Evolutionary conservation across 768 basidiomycete genomes (phyloP), one percentile per base, ranked within the genome.

Genomic region (Pholiota molesta): DNA sequence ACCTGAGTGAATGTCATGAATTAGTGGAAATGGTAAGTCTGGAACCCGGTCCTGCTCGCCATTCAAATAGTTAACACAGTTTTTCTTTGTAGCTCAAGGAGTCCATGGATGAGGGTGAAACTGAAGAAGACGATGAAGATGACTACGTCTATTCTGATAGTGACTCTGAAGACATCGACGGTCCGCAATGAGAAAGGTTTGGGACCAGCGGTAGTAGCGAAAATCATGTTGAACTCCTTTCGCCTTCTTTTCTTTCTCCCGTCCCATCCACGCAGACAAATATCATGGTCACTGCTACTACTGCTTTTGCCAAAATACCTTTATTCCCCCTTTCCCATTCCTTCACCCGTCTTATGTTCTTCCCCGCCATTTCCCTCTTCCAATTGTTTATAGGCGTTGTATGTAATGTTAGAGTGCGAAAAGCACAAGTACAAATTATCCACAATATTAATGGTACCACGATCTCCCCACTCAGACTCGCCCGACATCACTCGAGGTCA

Each of bases 1-100:
- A 98, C 74, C 78, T 99, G 55, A 95, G 91, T 65, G 97, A 99
- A 75, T 97, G 95, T 62, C 97, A 99, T 70, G 97, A 98, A 73
- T 78, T 98, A 59, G 80, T 98, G 13, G 95, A 95, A 77, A 97
- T 98, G 95, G 92, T 92, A 66, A 42, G 84, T 55, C 5, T 26
- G 47, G 7, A 13, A 21, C 21, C 23, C 17, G 1, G 21, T 44
- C 42, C n/a, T n/a, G n/a, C 47, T 14, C 8, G 13, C 45, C 19
- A 47, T 26, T 11, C 17, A 11, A 19, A 44, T 11, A 2, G 2
- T 26, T 47, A 47, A 47, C 35, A 35, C 9, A 35, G 5, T 9
- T 47, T 39, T 49, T 31, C n/a, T 17, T 17, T 52, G 2, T 55
- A 91, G 92, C 77, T 94, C 61, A 94, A 89, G 71, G 90, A 94